Percentiles rank a stretch among this genome's conserved stretches.
Evolutionary conservation across 1,284 basidiomycete species (phyloP).

Genomic region (Malassezia sympodialis): DNA sequence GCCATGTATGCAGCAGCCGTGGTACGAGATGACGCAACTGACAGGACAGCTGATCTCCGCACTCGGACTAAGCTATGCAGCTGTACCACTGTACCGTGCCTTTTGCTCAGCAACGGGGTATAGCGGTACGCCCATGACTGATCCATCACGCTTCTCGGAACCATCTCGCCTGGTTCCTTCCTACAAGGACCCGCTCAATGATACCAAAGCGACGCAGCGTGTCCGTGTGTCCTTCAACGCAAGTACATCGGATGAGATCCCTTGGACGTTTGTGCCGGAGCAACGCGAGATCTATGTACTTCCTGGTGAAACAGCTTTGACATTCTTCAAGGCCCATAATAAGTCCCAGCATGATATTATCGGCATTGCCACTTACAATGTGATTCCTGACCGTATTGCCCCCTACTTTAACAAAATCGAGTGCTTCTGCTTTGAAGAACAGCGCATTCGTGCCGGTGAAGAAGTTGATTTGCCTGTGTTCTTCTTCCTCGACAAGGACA

Average conservation of each 20-base stretch:
- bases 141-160: conserved; percentile 27
- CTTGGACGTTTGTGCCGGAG: conserved; percentile 85
- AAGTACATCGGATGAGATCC: conserved; percentile 73
- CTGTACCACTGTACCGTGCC: conserved; percentile 90
- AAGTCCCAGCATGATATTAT: conserved; percentile 75
- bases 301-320: conserved; percentile 89
- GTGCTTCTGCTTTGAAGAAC: conserved; percentile 99
- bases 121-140: conserved; percentile 79
- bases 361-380: conserved; percentile 97
- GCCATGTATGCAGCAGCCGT: conserved; percentile 12
- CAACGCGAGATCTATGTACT: conserved; percentile 82
- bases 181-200: conserved; percentile 28
- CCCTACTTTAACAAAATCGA: conserved; percentile 99
- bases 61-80: conserved; percentile 80
- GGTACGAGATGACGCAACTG: not conserved
- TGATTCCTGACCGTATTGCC: conserved; percentile 85
- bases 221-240: conserved; percentile 96
- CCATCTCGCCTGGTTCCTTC: conserved; percentile 30
- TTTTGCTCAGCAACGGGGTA: conserved; percentile 98
- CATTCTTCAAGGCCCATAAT: conserved; percentile 93
- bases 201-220: conserved; percentile 26
- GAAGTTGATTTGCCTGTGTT: conserved; percentile 96
- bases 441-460: conserved; percentile 84
- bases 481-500: conserved; percentile 97
- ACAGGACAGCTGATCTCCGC: conserved; percentile 56